phyloP scores from a whole-genome alignment of 2,329 filamentous ascomycete species.

The Aspergillus niger region DNA sequence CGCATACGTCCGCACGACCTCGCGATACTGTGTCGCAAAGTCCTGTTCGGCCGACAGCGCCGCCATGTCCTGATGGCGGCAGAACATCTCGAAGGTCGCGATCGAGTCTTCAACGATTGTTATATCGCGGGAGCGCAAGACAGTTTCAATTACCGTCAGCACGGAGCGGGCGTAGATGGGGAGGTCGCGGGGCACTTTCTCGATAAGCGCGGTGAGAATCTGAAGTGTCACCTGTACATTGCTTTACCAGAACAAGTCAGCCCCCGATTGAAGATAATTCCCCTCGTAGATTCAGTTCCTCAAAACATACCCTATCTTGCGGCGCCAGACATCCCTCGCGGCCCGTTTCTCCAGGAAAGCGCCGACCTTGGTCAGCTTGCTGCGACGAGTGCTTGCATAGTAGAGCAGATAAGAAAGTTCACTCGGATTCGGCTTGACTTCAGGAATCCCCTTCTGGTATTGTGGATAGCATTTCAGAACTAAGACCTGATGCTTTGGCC shows the following conservation, averaged over 20 bases:
- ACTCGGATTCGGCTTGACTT: slow-evolving; percentile 93
- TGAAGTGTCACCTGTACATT: slow-evolving; percentile 94
- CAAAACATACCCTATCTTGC: slow-evolving; percentile 73
- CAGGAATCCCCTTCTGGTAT: slow-evolving; percentile 84
- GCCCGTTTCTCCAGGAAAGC: slow-evolving; percentile 94
- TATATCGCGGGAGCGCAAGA: slow-evolving; percentile 83
- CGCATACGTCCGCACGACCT: slow-evolving; percentile 78
- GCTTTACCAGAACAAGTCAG: slow-evolving; percentile 47
- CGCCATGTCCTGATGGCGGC: slow-evolving; percentile 82
- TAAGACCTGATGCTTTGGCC: slow-evolving; percentile 95
- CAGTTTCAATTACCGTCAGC: slow-evolving; percentile 78
- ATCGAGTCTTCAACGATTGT: slow-evolving; percentile 91
- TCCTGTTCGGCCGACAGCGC: slow-evolving; percentile 82
- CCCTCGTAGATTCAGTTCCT: not conserved
- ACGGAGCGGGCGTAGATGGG: slow-evolving; percentile 84
- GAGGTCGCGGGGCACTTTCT: slow-evolving; percentile 87
- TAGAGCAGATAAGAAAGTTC: slow-evolving; percentile 96
- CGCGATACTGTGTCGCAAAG: slow-evolving; percentile 79
- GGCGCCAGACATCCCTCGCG: slow-evolving; percentile 84
- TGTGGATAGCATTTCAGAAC: slow-evolving; percentile 96
- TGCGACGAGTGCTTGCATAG: slow-evolving; percentile 90
- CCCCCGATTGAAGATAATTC: slow-evolving; percentile 1
- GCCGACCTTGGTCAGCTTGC: slow-evolving; percentile 95
- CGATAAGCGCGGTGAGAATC: slow-evolving; percentile 86
- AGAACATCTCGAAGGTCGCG: slow-evolving; percentile 83